Base-by-base conservation (phyloP, 73 alveolate species). In the Urostyla sp. region DNA sequence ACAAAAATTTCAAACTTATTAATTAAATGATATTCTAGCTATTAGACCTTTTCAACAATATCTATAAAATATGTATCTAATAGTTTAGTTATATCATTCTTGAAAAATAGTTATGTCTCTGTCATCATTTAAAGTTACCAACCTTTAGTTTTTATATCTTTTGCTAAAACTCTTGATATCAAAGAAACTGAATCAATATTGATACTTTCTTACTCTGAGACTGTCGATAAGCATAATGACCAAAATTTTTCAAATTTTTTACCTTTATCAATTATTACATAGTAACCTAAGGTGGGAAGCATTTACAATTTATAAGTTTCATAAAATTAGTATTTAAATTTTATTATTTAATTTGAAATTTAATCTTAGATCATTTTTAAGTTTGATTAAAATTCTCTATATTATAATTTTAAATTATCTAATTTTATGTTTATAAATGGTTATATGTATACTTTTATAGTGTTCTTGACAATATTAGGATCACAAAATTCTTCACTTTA, bases 211-310 rank as follows among this genome's bases (percentile, higher is more conserved):
- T 35, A 10, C 45, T 36, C 10, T 16, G 44, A 20, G 11, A 11
- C 1, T 23, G 4, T n/a, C 18, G 32, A 18, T 6, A 34, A 8
- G 26, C 20, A 2, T 32, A 26, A 51, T 5, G 44, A 7, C 36
- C 18, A 58, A 20, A n/a, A 16, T 16, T 16, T 10, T 16, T 58
- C 32, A 15, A 4, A 3, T 26, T 26, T 7, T 20, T 66, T 45
- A 13, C 58, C 28, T 40, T 66, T 66, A 27, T 61, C 44, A 6
- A 66, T 27, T 11, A 54, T 7, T 3, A 26, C 24, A 26, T 40
- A 66, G 51, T 66, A 66, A 20, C 80, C 80, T 3, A 36, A 35
- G 18, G 80, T 40, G 6, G 80, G 80, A 10, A 66, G 37, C 63
- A 66, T 40, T 5, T 40, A 26, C 66, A 66, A 40, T 44, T 40